Percentiles rank a stretch among this genome's conserved stretches.
Conservation (phyloP, 768 basidiomycete genomes). For the Mrakia blollopis region DNA sequence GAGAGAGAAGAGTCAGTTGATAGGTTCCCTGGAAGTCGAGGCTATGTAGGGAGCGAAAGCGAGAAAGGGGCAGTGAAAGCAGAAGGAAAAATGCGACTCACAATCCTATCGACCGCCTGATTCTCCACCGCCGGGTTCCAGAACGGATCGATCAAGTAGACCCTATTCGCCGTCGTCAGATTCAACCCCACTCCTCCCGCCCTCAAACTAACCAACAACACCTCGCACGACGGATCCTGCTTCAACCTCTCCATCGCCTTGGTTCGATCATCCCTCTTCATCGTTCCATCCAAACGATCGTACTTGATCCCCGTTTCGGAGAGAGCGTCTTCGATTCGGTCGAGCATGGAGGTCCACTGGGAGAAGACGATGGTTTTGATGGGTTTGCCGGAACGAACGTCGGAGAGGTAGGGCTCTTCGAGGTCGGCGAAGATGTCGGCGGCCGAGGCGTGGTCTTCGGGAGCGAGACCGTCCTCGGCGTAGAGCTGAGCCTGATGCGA, state of each 20-base stretch:
- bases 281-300: constrained; percentile 90
- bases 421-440: constrained; percentile 7
- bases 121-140: constrained; percentile 98
- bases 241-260: constrained; percentile 89
- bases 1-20: constrained; percentile 21
- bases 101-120: constrained; percentile 95
- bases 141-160: constrained; percentile 98
- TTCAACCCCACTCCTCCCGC: constrained; percentile 97
- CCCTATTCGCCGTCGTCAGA: constrained; percentile 80
- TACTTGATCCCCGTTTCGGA: constrained; percentile 76
- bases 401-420: constrained; percentile 23
- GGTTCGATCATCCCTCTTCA: constrained; percentile 92
- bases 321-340: constrained; percentile 77
- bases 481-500: neutral
- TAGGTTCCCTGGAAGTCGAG: too few relatives aligned
- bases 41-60: neutral
- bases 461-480: too few relatives aligned
- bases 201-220: constrained; percentile 88
- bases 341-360: constrained; percentile 34
- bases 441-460: too few relatives aligned
- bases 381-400: constrained; percentile 24
- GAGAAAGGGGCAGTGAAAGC: neutral
- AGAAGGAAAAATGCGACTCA: constrained; percentile 47
- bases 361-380: constrained; percentile 33
- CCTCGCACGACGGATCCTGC: constrained; percentile 82